These are phyloP conservation scores for Abortiporus biennis DNA, from an alignment of 1,284 basidiomycete species.

Conservation along the genomic window DNA sequence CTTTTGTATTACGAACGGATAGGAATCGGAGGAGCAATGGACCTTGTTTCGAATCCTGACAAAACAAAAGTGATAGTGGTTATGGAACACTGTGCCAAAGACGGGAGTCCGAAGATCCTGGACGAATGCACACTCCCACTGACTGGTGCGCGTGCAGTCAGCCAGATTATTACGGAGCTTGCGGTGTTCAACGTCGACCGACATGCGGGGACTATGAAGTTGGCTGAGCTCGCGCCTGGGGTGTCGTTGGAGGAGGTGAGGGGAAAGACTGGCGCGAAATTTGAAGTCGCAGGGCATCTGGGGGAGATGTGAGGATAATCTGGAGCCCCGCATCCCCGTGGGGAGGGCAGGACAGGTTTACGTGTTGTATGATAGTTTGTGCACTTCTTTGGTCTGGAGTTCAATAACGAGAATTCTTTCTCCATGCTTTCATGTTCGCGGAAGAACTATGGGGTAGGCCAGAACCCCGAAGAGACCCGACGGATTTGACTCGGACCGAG, in stretches of 20 bases:
- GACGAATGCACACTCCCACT: conserved; percentile 80
- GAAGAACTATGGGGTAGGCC: too few relatives aligned
- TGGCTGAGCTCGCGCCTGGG: conserved; percentile 83
- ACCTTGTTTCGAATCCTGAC: conserved; percentile 92
- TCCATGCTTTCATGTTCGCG: too few relatives aligned
- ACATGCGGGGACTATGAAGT: conserved; percentile 60
- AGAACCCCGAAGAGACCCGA: too few relatives aligned
- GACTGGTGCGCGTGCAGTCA: conserved; percentile 84
- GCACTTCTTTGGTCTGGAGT: too few relatives aligned
- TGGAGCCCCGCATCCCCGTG: conserved; percentile 2
- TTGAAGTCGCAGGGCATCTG: conserved; percentile 42
- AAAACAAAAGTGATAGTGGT: conserved; percentile 87
- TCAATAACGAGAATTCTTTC: too few relatives aligned
- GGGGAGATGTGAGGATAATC: conserved; percentile 18
- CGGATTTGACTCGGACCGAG: too few relatives aligned
- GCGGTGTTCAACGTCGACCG: conserved; percentile 90
- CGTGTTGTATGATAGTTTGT: too few relatives aligned
- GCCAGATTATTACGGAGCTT: conserved; percentile 91
- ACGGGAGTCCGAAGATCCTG: conserved; percentile 88
- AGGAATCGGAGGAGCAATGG: conserved; percentile 97
- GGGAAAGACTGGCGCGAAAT: conserved; percentile 83
- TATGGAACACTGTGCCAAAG: conserved; percentile 90
- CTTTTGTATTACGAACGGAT: too few relatives aligned
- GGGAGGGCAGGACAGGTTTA: background rate
- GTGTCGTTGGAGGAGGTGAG: conserved; percentile 81